Evolutionary conservation across 2,329 filamentous ascomycete species (phyloP).

Genomic region (Nigrospora oryzae): DNA sequence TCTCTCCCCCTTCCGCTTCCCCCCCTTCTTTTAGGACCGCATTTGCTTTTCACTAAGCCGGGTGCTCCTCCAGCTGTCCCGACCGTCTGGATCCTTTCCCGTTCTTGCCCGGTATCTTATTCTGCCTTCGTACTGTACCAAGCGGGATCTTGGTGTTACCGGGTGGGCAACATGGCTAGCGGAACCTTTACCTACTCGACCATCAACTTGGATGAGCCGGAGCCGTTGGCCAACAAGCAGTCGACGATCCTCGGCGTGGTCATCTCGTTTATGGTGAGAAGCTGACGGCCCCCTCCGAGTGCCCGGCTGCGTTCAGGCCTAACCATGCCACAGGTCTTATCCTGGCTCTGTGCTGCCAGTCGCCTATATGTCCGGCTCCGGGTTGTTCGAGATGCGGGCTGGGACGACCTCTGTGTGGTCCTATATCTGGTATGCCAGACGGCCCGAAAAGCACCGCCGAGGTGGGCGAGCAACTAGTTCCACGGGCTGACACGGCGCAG

Average conservation of each 20-base stretch:
- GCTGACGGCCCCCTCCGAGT: not conserved
- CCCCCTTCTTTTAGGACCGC: too few species aligned
- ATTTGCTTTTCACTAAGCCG: too few species aligned
- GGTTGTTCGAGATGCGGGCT: conserved; percentile 13
- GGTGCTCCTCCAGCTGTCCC: too few species aligned
- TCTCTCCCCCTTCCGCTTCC: too few species aligned
- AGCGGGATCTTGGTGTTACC: too few species aligned
- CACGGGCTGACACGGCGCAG: conserved; percentile 5
- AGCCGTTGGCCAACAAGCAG: conserved; percentile 17
- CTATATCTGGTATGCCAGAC: conserved; percentile 12
- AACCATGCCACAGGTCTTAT: conserved; percentile 11
- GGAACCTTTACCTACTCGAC: conserved; percentile 8
- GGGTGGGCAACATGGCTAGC: not conserved
- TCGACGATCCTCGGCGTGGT: conserved; percentile 18
- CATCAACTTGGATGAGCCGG: conserved; percentile 17
- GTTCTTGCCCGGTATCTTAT: too few species aligned
- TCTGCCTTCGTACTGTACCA: not conserved
- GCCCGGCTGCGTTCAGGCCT: not conserved
- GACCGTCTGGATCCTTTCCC: too few species aligned
- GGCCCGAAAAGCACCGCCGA: not conserved
- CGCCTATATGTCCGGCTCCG: conserved; percentile 16
- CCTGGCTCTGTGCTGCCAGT: conserved; percentile 19
- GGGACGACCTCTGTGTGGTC: conserved; percentile 17
- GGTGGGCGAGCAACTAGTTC: not conserved
- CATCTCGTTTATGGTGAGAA: conserved; percentile 18